A percentile compares a stretch with the other conserved stretches of the same genome.
Conservation (phyloP, 1,284 basidiomycete genomes). For the Boletus semigastroideus region DNA sequence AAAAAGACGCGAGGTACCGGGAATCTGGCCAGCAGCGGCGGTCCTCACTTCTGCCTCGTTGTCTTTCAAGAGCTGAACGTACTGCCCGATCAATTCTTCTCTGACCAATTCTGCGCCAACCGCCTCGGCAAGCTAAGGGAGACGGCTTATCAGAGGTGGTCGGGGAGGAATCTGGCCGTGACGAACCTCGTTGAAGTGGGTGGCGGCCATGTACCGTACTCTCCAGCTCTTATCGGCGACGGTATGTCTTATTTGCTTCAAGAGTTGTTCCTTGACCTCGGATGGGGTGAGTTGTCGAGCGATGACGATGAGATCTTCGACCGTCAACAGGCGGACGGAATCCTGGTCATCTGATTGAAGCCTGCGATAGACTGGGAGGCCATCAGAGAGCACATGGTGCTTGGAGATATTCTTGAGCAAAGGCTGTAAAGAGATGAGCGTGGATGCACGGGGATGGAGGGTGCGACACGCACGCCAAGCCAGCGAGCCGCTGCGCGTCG, state of each 20-base stretch:
- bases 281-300: constrained; percentile 80
- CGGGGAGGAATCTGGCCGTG: not conserved
- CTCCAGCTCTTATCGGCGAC: constrained; percentile 98
- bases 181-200: constrained; percentile 91
- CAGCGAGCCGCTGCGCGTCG: constrained; percentile 95
- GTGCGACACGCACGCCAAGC: constrained; percentile 73
- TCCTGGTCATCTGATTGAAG: constrained; percentile 98
- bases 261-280: constrained; percentile 89
- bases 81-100: constrained; percentile 93
- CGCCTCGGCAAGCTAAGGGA: constrained; percentile 78
- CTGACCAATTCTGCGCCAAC: constrained; percentile 90
- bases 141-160: constrained; percentile 2
- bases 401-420: constrained; percentile 78
- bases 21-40: constrained; percentile 94
- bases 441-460: not conserved
- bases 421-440: constrained; percentile 46
- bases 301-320: constrained; percentile 94
- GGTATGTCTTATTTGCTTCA: constrained; percentile 85
- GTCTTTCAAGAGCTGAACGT: constrained; percentile 93
- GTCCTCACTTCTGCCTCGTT: constrained; percentile 99
- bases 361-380: constrained; percentile 91
- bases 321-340: constrained; percentile 93
- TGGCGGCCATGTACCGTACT: constrained; percentile 98
- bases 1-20: constrained; percentile 55
- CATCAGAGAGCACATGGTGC: constrained; percentile 83